These are phyloP conservation scores for Bolboschoenoplectus hybrid DNA, from an alignment of 202 grass and related monocot genomes.

Conservation along the genomic window DNA sequence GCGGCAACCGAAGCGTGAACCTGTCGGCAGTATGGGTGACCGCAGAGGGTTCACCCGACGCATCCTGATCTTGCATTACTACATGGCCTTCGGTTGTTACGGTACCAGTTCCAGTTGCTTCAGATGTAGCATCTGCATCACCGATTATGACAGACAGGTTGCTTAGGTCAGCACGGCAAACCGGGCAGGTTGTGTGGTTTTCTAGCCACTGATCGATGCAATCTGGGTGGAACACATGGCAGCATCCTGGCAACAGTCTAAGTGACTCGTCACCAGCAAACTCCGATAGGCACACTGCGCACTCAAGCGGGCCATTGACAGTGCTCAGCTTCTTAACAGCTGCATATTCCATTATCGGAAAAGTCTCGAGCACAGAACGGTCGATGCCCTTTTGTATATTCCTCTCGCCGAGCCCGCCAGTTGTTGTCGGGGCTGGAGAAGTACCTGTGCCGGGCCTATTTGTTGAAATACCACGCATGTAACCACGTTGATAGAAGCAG, in stretches of 20 bases:
- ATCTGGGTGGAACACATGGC: slow-evolving; percentile 82
- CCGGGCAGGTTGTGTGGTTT: slow-evolving; percentile 76
- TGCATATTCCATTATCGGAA: slow-evolving; percentile 77
- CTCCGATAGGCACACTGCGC: slow-evolving; percentile 91
- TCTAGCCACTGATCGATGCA: slow-evolving; percentile 88
- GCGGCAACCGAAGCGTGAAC: slow-evolving; percentile 66
- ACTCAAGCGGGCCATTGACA: slow-evolving; percentile 66
- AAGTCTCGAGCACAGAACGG: slow-evolving; percentile 53
- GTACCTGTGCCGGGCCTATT: background rate
- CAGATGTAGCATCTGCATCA: background rate
- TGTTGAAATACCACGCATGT: background rate
- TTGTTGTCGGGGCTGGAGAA: background rate
- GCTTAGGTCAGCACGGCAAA: slow-evolving; percentile 72
- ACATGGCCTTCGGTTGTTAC: background rate
- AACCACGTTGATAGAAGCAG: slow-evolving; percentile 54
- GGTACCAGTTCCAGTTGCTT: background rate
- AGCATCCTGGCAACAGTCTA: slow-evolving; percentile 68
- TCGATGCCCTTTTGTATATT: slow-evolving; percentile 40
- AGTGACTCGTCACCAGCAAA: slow-evolving; percentile 87
- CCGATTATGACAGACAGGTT: background rate
- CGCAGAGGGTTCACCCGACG: background rate
- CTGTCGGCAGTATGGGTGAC: slow-evolving; percentile 51
- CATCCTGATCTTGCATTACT: background rate
- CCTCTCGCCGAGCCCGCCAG: background rate
- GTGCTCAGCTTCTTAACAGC: slow-evolving; percentile 64